Base-by-base conservation (phyloP, 148 eudicot genomes). In the Amaranthus hypochondriacus region DNA sequence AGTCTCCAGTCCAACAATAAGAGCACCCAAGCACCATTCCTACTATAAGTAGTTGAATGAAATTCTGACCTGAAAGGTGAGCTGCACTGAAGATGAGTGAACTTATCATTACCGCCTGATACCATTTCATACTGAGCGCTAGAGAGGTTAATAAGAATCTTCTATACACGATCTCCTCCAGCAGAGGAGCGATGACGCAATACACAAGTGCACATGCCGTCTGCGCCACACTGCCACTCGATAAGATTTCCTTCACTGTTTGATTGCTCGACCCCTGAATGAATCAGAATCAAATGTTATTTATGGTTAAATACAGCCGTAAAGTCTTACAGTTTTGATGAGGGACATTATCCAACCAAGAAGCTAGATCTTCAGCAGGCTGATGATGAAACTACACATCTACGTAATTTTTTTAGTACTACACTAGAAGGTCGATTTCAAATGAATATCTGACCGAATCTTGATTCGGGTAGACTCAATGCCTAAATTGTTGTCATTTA, bases 121-220 rank as follows among this genome's bases (percentile, higher is more conserved):
- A 84, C 97, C 97, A 94, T 73, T 88, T 61, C 89, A 89, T 89
- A 39, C 65, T 70, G 51, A 88, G 72, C 54, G 87, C 71, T 21
- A 94, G 93, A 71, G 88, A 84, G 13, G 89, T 76, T 71, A 91
- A 60, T 5, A 94, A 74, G 75, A 84, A 87, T 39, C 97, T 86
- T 81, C 98, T 83, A 83, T 94, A 94, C 9, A 91, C 83, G 66
- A 86, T 74, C 80, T 94, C 98, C 74, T 94, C 97, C 3, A 94
- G 84, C n/a, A 89, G 54, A 18, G 98, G 97, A 10, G 96, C 84
- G 52, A 94, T 72, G 6, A 91, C 7, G 77, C 97, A 91, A 70
- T 91, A 94, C 7, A 83, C 77, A 14, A 89, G 81, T 57, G 81
- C 51, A 66, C 91, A 86, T 42, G 92, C 84, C 4, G 80, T 74